Evolutionary conservation across 768 basidiomycete genomes (phyloP), one percentile per base, ranked within the genome.

Genomic region (Mycena capillaripes): DNA sequence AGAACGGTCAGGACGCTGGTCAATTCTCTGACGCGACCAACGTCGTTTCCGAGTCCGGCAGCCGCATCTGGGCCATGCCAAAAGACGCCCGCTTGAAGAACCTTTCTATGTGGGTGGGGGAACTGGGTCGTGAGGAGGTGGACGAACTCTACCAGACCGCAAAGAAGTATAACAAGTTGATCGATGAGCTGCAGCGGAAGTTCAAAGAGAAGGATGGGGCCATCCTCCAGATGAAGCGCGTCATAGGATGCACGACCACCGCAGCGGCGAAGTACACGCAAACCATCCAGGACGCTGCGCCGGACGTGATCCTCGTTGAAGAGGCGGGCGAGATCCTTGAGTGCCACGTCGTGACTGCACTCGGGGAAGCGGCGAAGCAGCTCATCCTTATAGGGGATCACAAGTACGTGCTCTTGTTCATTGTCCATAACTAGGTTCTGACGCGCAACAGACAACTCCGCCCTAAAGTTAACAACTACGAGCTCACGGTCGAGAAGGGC

Each of bases 211-310:
- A 85, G 66, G 80, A 79, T 7, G 81, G 77, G 0, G 78, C 75
- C 1, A 71, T 87, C 10, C 76, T 92, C 30, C 78, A 77, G 60
- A 79, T 65, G 46, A 91, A 90, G 77, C 80, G 89, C 4, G 86
- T 93, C 61, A 89, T 93, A 14, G 92, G 50, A 9, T 76, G 2
- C 12, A 36, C 36, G 12, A 36, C 36, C 12, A 36, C 36, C 7
- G 36, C 36, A 12, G 36, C 36, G 36, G 36, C 36, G 7, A 36
- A 36, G 36, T 36, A 36, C 36, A 36, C 36, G 36, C 7, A 36
- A 36, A 7, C 36, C 7, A 36, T 36, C 12, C 36, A 36, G 36
- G 36, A 6, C 7, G 36, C 36, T 12, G 6, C 36, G 6, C 36
- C 36, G 12, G 36, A 12, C 12, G 36, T 36, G 36, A 6, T 36